Evolutionary conservation across 106 monocot species (phyloP).

Genomic region (Apostasia shenzhenica): DNA sequence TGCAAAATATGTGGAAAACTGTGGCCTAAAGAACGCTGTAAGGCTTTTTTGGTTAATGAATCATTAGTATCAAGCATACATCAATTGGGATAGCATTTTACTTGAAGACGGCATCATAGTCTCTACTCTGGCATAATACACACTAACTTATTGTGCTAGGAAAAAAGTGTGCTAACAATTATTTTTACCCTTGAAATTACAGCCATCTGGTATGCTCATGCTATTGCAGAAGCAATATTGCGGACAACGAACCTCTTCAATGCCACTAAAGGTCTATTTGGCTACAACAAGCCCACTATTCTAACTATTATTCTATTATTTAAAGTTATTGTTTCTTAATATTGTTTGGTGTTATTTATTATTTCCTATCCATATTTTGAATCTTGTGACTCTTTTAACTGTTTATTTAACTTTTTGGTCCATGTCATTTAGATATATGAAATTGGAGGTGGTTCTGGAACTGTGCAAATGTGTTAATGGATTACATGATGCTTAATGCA

Average conservation of each 20-base stretch:
- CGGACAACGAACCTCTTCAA: constrained; percentile 86
- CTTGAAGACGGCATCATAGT: too few species aligned
- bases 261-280: constrained; percentile 69
- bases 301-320: not conserved
- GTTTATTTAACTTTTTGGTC: not conserved
- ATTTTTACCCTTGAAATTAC: not conserved
- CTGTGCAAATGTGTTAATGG: constrained; percentile 96
- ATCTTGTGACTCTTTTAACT: not conserved
- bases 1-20: too few species aligned
- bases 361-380: not conserved
- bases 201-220: constrained; percentile 99
- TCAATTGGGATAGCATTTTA: too few species aligned
- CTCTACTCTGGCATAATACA: too few species aligned
- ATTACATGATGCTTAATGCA: constrained; percentile 99
- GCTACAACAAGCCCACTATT: not conserved
- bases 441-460: constrained; percentile 99
- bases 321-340: not conserved
- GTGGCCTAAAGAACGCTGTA: too few species aligned
- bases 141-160: too few species aligned
- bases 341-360: not conserved
- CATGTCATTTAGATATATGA: constrained; percentile 83
- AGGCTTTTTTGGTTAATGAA: too few species aligned
- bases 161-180: not conserved
- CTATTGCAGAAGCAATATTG: constrained; percentile 94
- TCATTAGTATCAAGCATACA: too few species aligned